Evolutionary conservation across 345 rosid species (phyloP).

Genomic region (Acer saccharum): DNA sequence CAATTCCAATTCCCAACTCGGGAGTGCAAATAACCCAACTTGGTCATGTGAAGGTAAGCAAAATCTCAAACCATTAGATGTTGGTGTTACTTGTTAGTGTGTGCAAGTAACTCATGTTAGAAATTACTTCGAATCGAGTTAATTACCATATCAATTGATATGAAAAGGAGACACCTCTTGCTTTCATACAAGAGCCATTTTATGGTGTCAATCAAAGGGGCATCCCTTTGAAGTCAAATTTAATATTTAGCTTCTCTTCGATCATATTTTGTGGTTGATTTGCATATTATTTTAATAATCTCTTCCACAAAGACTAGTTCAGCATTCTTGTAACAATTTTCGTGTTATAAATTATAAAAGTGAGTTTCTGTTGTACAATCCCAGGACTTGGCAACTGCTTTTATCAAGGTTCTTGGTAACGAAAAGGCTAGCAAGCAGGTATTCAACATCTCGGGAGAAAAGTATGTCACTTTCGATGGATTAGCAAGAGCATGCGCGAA

Average conservation of each 20-base stretch:
- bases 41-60: constrained; percentile 91
- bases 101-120: constrained; percentile 2
- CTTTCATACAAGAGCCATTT: not conserved
- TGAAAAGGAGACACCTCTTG: not conserved
- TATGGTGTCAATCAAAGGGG: not conserved
- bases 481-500: constrained; percentile 94
- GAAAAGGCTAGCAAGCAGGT: constrained; percentile 85
- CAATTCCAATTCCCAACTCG: constrained; percentile 88
- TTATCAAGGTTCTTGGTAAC: constrained; percentile 73
- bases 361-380: constrained; percentile 17
- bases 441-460: constrained; percentile 93
- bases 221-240: not conserved
- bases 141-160: too few relatives aligned
- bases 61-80: constrained; percentile 13
- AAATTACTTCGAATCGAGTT: not conserved
- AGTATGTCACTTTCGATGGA: constrained; percentile 87
- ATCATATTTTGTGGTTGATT: not conserved
- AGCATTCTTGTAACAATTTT: not conserved
- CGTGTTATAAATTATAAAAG: not conserved
- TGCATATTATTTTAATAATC: not conserved
- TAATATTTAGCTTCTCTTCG: not conserved
- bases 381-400: constrained; percentile 91
- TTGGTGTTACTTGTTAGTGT: too few relatives aligned
- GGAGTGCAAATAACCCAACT: constrained; percentile 85
- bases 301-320: not conserved